These are phyloP conservation scores for Ascomycota sp. DNA, from an alignment of 2,329 filamentous ascomycete species.

Conservation along the genomic window DNA sequence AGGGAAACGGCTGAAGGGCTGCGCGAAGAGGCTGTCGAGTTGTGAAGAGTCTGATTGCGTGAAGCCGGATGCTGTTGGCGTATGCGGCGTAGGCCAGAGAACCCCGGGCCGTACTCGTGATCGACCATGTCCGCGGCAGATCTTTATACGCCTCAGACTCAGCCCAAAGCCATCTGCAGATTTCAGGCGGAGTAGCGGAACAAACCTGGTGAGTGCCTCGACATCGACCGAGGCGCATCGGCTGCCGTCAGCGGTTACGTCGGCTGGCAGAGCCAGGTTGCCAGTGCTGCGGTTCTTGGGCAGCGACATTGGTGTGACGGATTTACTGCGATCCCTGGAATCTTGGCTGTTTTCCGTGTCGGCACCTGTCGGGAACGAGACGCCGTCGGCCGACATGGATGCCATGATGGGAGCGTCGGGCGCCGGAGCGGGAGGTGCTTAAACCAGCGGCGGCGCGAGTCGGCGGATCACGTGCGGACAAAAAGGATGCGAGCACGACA, in stretches of 20 bases:
- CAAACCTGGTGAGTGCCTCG: slow-evolving; percentile 54
- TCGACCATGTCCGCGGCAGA: slow-evolving; percentile 70
- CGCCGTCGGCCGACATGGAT: slow-evolving; percentile 1
- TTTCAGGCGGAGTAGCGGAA: slow-evolving; percentile 3
- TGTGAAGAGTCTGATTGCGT: slow-evolving; percentile 42
- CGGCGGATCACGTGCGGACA: no score
- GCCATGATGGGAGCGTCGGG: not conserved
- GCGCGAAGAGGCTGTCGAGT: slow-evolving; percentile 40
- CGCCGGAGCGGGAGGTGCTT: no score
- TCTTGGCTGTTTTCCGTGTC: slow-evolving; percentile 13
- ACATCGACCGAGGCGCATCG: slow-evolving; percentile 44
- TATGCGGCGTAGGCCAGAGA: slow-evolving; percentile 79
- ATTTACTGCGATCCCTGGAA: slow-evolving; percentile 22
- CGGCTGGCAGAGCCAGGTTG: slow-evolving; percentile 30
- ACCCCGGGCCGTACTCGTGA: slow-evolving; percentile 70
- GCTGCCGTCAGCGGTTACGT: slow-evolving; percentile 31
- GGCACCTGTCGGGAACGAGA: slow-evolving; percentile 8
- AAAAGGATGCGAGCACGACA: no score
- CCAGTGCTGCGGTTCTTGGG: slow-evolving; percentile 48
- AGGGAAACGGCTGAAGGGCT: slow-evolving; percentile 33
- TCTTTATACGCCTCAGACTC: not conserved
- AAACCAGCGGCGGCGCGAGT: no score
- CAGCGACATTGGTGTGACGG: slow-evolving; percentile 26
- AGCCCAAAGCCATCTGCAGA: no score
- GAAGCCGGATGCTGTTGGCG: slow-evolving; percentile 56